Evolutionary conservation across 306 rosid species (phyloP).

Genomic region (Prunus kanzakura): DNA sequence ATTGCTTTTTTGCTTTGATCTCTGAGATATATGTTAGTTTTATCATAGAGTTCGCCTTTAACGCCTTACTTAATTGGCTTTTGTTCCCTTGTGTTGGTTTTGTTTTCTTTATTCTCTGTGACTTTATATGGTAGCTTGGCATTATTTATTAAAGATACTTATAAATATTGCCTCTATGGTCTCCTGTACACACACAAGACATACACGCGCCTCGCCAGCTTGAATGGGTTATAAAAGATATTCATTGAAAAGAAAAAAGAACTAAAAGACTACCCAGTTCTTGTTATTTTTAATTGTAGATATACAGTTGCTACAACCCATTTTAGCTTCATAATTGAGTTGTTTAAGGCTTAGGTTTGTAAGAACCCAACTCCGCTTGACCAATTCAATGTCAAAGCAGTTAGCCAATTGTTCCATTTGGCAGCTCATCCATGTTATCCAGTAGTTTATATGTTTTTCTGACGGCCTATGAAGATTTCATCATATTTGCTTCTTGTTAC

Average conservation of each 20-base stretch:
- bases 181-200: too few species aligned
- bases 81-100: not conserved
- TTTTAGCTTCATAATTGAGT: not conserved
- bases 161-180: not conserved
- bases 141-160: not conserved
- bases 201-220: not conserved
- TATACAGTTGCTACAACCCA: not conserved
- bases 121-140: not conserved
- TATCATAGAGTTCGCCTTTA: not conserved
- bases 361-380: not conserved
- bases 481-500: not conserved
- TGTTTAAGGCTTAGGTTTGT: not conserved
- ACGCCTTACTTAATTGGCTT: not conserved
- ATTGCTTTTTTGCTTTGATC: not conserved
- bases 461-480: not conserved
- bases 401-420: not conserved
- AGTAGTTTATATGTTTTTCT: not conserved
- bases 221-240: not conserved
- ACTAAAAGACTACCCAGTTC: not conserved
- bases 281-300: not conserved
- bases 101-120: not conserved
- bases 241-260: not conserved
- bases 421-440: not conserved
- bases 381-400: not conserved
- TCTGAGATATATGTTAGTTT: not conserved